These are phyloP conservation scores for Fraxinus nigra DNA, from an alignment of 305 asterid genomes.

Conservation along the genomic window DNA sequence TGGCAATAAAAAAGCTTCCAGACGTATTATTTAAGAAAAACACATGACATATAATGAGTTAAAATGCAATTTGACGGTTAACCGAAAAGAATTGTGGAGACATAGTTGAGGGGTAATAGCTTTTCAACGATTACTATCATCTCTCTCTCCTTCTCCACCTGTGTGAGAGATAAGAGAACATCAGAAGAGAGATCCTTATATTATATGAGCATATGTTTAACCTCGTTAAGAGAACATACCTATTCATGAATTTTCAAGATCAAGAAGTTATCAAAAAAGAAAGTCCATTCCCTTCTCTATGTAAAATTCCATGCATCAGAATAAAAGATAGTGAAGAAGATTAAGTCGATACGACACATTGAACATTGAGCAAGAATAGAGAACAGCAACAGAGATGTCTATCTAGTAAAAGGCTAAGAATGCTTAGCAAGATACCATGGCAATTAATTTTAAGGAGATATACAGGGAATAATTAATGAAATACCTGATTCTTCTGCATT, in stretches of 20 bases:
- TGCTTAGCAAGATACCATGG: not conserved
- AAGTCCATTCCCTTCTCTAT: constrained; percentile 1
- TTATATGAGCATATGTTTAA: not conserved
- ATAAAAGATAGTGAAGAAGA: not conserved
- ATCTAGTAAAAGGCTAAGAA: not conserved
- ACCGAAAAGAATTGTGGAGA: not conserved
- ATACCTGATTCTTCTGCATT: constrained; percentile 84
- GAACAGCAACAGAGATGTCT: not conserved
- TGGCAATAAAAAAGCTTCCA: not conserved
- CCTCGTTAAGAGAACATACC: not conserved
- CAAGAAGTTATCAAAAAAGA: not conserved
- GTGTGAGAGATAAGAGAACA: not conserved
- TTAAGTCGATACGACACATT: not conserved
- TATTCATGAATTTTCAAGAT: not conserved
- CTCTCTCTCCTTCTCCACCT: not conserved
- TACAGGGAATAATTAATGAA: not conserved
- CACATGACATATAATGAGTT: not conserved
- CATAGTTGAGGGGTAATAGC: not conserved
- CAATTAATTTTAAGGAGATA: not conserved
- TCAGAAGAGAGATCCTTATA: not conserved
- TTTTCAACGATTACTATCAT: not conserved
- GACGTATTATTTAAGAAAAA: not conserved
- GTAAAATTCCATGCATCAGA: not conserved
- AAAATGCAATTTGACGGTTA: not conserved
- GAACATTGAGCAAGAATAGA: not conserved